phyloP scores from a whole-genome alignment of 1,284 basidiomycete species.

The Moesziomyces sp. region DNA sequence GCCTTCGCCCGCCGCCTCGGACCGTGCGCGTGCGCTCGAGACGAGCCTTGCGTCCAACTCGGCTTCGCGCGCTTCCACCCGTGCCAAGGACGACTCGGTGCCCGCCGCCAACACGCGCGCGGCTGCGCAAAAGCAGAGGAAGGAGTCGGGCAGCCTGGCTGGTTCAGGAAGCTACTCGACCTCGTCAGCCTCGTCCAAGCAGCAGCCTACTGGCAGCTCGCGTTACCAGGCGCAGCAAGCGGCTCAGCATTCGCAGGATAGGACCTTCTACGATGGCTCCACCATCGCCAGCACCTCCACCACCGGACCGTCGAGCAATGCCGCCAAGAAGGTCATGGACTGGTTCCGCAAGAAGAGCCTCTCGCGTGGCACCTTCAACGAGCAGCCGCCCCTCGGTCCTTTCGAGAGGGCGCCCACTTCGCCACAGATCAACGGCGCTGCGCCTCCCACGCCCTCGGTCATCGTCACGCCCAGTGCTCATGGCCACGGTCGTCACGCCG shows the following conservation, averaged over 20 bases:
- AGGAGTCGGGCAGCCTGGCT: constrained; percentile 18
- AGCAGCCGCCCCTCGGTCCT: constrained; percentile 57
- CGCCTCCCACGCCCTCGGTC: constrained; percentile 28
- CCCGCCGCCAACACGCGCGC: constrained; percentile 25
- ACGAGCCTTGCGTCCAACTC: constrained; percentile 7
- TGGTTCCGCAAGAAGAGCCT: constrained; percentile 74
- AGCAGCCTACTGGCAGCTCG: constrained; percentile 5
- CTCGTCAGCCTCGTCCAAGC: constrained; percentile 13
- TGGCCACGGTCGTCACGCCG: constrained; percentile 23
- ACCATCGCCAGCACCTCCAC: constrained; percentile 55
- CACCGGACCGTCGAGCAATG: constrained; percentile 69
- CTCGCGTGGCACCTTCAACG: constrained; percentile 65
- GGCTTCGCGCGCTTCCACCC: constrained; percentile 12
- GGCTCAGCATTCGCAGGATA: constrained; percentile 21
- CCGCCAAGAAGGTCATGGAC: constrained; percentile 75
- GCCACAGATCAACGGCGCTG: constrained; percentile 6
- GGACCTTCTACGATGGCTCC: constrained; percentile 40
- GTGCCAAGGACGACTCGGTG: constrained; percentile 25
- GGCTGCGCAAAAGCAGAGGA: constrained; percentile 24
- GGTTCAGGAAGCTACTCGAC: constrained; percentile 13
- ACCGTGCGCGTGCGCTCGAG: constrained; percentile 31
- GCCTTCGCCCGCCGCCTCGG: constrained; percentile 30
- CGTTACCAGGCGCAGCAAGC: constrained; percentile 28
- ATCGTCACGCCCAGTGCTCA: constrained; percentile 36
- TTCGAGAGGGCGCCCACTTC: constrained; percentile 40